A percentile compares a stretch with the other conserved stretches of the same genome.
phyloP scores from a whole-genome alignment of 2,329 filamentous ascomycete genomes.

The Thielaviopsis musarum region DNA sequence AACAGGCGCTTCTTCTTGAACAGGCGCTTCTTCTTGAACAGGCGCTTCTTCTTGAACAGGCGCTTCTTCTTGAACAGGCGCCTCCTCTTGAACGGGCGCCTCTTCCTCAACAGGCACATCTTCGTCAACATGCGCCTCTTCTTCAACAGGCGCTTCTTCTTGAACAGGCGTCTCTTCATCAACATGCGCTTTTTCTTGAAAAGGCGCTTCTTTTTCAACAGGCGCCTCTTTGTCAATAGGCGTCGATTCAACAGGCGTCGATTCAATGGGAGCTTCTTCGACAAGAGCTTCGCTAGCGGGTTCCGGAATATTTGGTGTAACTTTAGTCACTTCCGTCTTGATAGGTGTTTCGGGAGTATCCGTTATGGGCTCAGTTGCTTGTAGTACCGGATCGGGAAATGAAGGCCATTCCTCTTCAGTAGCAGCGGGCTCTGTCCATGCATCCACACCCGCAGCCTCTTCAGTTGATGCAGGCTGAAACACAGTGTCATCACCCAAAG shows the following conservation, averaged over 20 bases:
- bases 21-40: not conserved
- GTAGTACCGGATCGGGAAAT: not conserved
- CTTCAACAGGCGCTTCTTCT: not conserved
- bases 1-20: not conserved
- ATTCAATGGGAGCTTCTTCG: not conserved
- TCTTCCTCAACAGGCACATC: not conserved
- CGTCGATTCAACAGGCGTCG: not conserved
- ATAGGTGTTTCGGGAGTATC: not conserved
- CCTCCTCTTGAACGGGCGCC: not conserved
- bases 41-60: not conserved
- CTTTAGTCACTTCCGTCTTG: not conserved
- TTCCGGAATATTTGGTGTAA: not conserved
- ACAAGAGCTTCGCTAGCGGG: not conserved
- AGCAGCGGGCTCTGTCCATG: constrained; percentile 12
- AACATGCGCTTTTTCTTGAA: not conserved
- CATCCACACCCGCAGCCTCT: not conserved
- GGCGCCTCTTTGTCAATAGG: not conserved
- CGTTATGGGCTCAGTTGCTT: not conserved
- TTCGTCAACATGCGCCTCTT: not conserved
- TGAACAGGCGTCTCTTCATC: too few species aligned
- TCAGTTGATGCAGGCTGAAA: not conserved
- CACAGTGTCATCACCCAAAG: not conserved
- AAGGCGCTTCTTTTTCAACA: not conserved
- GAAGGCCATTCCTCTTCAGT: constrained; percentile 10
- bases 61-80: not conserved